phyloP scores from a whole-genome alignment of 768 basidiomycete genomes.

The Tricholomella constricta region DNA sequence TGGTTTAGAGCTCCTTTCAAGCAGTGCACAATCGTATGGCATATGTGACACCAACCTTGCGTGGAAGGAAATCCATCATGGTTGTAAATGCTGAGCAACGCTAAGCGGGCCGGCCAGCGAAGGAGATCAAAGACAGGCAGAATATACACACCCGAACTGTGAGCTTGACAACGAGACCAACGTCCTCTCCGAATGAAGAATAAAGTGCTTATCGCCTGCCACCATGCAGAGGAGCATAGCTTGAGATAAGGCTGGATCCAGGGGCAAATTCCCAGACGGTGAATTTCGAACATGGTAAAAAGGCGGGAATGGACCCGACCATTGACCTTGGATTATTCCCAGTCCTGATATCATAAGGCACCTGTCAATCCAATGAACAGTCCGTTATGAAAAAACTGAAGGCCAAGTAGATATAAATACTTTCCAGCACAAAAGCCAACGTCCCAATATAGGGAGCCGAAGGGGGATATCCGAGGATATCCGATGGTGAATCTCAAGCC shows the following conservation, averaged over 20 bases:
- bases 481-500: neutral
- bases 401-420: neutral
- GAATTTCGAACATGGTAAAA: conserved; percentile 54
- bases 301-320: conserved; percentile 45
- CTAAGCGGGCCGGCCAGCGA: too few relatives aligned
- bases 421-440: too few relatives aligned
- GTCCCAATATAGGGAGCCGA: too few relatives aligned
- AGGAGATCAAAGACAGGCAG: conserved; percentile 7
- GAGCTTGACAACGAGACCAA: conserved; percentile 58
- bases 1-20: neutral
- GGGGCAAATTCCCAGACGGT: conserved; percentile 46
- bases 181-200: conserved; percentile 73
- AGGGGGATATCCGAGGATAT: too few relatives aligned
- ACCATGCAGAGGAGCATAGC: conserved; percentile 67
- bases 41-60: neutral
- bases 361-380: conserved; percentile 1
- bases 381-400: neutral
- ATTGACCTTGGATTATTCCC: conserved; percentile 31
- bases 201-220: conserved; percentile 61
- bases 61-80: neutral
- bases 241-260: conserved; percentile 66
- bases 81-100: neutral
- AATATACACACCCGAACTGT: conserved; percentile 52
- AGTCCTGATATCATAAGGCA: conserved; percentile 17
- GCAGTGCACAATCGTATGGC: neutral